These are phyloP conservation scores for Apodospora peruviana DNA, from an alignment of 495 filamentous ascomycete genomes.

Conservation along the genomic window DNA sequence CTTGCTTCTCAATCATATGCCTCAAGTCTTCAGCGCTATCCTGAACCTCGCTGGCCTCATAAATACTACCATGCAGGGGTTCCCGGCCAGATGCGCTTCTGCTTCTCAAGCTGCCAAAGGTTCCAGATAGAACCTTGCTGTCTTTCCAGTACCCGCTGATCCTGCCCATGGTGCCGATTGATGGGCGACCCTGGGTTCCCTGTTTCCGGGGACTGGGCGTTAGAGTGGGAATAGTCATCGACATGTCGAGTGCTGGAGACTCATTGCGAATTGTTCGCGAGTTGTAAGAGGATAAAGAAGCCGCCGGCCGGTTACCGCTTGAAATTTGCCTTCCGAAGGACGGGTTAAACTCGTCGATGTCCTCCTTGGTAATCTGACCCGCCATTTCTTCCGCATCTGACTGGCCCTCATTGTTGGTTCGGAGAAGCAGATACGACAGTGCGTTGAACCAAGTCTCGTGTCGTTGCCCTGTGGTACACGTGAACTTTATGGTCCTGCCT, in stretches of 20 bases:
- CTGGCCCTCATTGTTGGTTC: conserved; percentile 55
- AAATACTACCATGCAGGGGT: conserved; percentile 46
- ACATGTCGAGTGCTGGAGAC: conserved; percentile 42
- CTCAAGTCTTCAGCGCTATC: conserved; percentile 78
- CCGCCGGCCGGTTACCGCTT: conserved; percentile 42
- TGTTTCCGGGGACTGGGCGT: conserved; percentile 40
- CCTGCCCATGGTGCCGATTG: conserved; percentile 34
- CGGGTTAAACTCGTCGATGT: conserved; percentile 88
- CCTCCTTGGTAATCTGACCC: conserved; percentile 59
- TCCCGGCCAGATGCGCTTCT: conserved; percentile 30
- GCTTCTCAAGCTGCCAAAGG: conserved; percentile 40
- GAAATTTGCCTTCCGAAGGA: conserved; percentile 45
- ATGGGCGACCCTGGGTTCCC: conserved; percentile 19
- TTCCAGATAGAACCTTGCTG: conserved; percentile 26
- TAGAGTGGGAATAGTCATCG: conserved; percentile 39
- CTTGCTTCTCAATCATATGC: conserved; percentile 67
- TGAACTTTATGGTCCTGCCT: conserved; percentile 83
- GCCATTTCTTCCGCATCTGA: conserved; percentile 54
- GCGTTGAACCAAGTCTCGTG: conserved; percentile 99
- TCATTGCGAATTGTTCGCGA: conserved; percentile 61
- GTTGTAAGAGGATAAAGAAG: conserved; percentile 79
- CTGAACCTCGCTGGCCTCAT: conserved; percentile 63
- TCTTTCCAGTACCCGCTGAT: conserved; percentile 43
- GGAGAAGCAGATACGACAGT: conserved; percentile 82
- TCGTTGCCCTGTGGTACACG: conserved; percentile 84